Percentiles rank a stretch among this genome's conserved stretches.
These are phyloP conservation scores for Aspergillus asperescens DNA, from an alignment of 495 filamentous ascomycete genomes.

Conservation along the genomic window DNA sequence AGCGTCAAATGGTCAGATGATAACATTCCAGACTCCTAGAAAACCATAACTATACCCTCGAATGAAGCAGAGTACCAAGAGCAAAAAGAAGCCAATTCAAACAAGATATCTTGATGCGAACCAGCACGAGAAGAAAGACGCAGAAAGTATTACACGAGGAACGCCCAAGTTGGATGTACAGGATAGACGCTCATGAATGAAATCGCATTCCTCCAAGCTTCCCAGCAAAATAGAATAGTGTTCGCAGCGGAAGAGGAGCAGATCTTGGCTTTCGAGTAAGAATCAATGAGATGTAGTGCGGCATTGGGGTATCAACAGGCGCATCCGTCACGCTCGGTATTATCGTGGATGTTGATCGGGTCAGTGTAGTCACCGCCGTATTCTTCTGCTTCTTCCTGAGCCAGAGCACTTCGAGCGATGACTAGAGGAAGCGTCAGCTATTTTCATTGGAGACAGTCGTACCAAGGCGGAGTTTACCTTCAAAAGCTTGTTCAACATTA, in stretches of 20 bases:
- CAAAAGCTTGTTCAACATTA: constrained; percentile 98
- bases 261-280: constrained; percentile 5
- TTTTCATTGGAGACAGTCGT: neutral
- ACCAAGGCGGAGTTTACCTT: constrained; percentile 57
- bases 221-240: neutral
- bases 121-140: constrained; percentile 13
- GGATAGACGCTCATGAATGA: constrained; percentile 7
- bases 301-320: constrained; percentile 59
- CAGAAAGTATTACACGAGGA: constrained; percentile 14
- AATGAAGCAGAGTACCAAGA: constrained; percentile 2
- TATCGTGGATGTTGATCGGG: constrained; percentile 93
- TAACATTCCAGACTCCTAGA: constrained; percentile 31
- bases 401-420: constrained; percentile 92
- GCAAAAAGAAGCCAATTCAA: constrained; percentile 8
- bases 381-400: constrained; percentile 94
- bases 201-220: constrained; percentile 4
- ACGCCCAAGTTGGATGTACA: constrained; percentile 16
- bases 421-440: constrained; percentile 45
- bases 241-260: neutral
- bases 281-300: constrained; percentile 1
- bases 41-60: constrained; percentile 9
- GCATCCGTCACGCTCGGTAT: constrained; percentile 86
- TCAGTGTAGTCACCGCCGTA: constrained; percentile 89
- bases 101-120: constrained; percentile 16
- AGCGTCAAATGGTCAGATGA: neutral